These are phyloP conservation scores for Wickerhamomyces canadensis DNA, from an alignment of 805 yeast species.

Conservation along the genomic window DNA sequence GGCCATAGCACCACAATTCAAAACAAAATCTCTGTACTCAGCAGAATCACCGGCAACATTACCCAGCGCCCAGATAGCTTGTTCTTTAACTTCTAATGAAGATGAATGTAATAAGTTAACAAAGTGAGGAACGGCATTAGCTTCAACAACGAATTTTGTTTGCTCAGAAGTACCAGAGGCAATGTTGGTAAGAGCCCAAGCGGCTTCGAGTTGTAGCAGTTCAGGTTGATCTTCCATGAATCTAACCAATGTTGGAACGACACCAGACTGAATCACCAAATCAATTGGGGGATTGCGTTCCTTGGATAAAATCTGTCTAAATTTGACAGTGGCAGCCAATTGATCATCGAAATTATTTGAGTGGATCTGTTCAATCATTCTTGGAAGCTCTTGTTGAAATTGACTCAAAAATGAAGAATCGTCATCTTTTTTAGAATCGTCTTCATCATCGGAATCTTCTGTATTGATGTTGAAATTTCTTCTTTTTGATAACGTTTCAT, in stretches of 20 bases:
- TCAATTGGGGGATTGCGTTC: constrained; percentile 97
- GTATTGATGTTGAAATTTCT: constrained; percentile 60
- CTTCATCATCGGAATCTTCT: constrained; percentile 50
- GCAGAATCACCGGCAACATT: constrained; percentile 98
- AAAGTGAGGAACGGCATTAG: constrained; percentile 90
- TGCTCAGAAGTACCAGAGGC: constrained; percentile 92
- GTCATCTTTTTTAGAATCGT: constrained; percentile 25
- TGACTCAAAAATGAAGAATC: constrained; percentile 40
- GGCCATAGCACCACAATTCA: constrained; percentile 79
- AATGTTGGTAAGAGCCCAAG: constrained; percentile 99
- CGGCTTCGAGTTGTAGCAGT: constrained; percentile 92
- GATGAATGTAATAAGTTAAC: constrained; percentile 75
- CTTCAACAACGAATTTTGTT: constrained; percentile 84
- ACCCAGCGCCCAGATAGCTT: constrained; percentile 99
- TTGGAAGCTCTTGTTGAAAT: constrained; percentile 67
- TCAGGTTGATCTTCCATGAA: constrained; percentile 80
- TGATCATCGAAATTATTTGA: constrained; percentile 75
- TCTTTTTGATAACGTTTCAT: constrained; percentile 89
- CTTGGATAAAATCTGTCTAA: constrained; percentile 88
- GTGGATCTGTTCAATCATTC: constrained; percentile 75
- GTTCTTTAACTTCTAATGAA: constrained; percentile 91
- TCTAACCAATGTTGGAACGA: constrained; percentile 83
- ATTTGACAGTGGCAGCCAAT: constrained; percentile 83
- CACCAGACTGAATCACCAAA: constrained; percentile 87
- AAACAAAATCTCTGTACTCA: constrained; percentile 81